These are phyloP conservation scores for Paracoccidioides brasiliensis DNA, from an alignment of 2,329 filamentous ascomycete species.

Conservation along the genomic window DNA sequence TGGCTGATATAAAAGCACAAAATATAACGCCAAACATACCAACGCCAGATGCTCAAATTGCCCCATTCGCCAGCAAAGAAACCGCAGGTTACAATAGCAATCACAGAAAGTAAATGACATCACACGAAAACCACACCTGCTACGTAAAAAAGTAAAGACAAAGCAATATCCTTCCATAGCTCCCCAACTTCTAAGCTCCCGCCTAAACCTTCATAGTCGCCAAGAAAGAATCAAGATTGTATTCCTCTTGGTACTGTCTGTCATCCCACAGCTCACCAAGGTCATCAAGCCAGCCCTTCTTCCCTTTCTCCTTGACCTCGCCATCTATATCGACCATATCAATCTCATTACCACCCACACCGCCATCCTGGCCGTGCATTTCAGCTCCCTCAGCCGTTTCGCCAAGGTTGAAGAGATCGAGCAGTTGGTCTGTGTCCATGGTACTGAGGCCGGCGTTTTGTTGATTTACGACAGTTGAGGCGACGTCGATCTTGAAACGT, in stretches of 20 bases:
- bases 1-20: not conserved
- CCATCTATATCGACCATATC: conserved; percentile 92
- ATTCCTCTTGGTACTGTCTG: conserved; percentile 94
- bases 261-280: conserved; percentile 95
- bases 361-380: conserved; percentile 53
- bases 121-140: not conserved
- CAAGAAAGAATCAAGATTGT: conserved; percentile 88
- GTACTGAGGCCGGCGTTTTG: conserved; percentile 89
- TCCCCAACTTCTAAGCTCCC: not conserved
- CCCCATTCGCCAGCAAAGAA: not conserved
- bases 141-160: not conserved
- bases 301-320: conserved; percentile 84
- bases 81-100: not conserved
- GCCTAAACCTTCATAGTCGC: conserved; percentile 61
- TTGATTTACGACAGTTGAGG: conserved; percentile 95
- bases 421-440: conserved; percentile 97
- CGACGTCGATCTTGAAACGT: conserved; percentile 98
- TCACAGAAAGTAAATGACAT: not conserved
- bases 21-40: not conserved
- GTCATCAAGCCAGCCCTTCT: conserved; percentile 93
- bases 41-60: not conserved
- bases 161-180: not conserved
- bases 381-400: conserved; percentile 46
- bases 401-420: conserved; percentile 88
- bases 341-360: conserved; percentile 40